A percentile compares a stretch with the other conserved stretches of the same genome.
These are phyloP conservation scores for Persicaria tinctoria DNA, from an alignment of 148 eudicot species.

Conservation along the genomic window DNA sequence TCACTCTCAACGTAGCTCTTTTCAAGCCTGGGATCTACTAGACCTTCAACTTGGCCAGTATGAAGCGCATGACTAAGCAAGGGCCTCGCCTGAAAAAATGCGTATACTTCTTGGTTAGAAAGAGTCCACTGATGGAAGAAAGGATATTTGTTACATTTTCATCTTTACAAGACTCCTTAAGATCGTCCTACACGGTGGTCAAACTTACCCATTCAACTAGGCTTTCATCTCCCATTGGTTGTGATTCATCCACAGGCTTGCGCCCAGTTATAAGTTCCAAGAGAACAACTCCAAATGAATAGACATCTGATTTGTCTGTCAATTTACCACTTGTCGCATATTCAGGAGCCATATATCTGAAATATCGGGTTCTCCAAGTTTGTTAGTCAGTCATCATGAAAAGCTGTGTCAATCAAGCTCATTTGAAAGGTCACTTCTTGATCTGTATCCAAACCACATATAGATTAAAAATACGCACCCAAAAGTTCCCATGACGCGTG, in stretches of 20 bases:
- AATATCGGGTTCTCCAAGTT: neutral
- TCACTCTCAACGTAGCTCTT: constrained; percentile 54
- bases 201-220: constrained; percentile 18
- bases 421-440: neutral
- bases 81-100: constrained; percentile 65
- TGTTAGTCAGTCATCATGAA: neutral
- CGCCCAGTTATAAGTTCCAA: constrained; percentile 22
- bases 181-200: neutral
- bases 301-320: constrained; percentile 25
- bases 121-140: neutral
- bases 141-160: neutral
- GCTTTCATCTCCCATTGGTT: constrained; percentile 18
- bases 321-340: constrained; percentile 11
- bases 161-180: neutral
- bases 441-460: neutral
- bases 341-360: constrained; percentile 26
- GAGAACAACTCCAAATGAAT: constrained; percentile 20
- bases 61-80: constrained; percentile 69
- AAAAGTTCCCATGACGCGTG: constrained; percentile 83
- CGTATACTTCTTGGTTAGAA: neutral
- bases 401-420: neutral
- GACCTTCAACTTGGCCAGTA: constrained; percentile 45
- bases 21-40: constrained; percentile 65
- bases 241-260: constrained; percentile 17
- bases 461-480: constrained; percentile 36